Evolutionary conservation across 495 filamentous ascomycete species (phyloP), one percentile per base, ranked within the genome.

Genomic region (Trichoderma asperelloides): DNA sequence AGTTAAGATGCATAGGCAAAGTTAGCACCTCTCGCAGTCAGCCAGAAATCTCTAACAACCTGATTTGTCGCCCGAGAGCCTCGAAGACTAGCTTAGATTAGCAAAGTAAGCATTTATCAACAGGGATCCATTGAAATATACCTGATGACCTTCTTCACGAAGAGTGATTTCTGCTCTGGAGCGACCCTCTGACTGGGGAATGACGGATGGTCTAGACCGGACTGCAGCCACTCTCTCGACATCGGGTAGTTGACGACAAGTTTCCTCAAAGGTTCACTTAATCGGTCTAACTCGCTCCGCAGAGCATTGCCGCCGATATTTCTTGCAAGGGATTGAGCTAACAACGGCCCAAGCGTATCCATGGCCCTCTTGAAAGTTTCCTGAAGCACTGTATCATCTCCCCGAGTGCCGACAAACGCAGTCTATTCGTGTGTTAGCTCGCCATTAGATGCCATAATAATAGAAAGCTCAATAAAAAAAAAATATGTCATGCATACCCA

Each of bases 241-340:
- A 75, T 74, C n/a, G 84, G 79, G 23, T 92, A 86, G 40, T 85
- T 81, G 66, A 85, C 84, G 3, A 96, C 80, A 3, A 95, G 77
- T 69, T 88, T 90, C 77, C 91, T 90, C 21, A 97, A 81, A 33
- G 90, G 91, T 60, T 94, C 90, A 66, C 82, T 85, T 7, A 96
- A 80, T 69, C 81, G 85, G 63, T 92, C 88, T 0, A 96, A 78
- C 70, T 97, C 92, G 65, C 88, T 91, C 62, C 93, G 82, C 3
- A 87, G 83, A 43, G 88, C 92, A 43, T 84, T 84, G 2, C 93
- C 93, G 16, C 88, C 86, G 65, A 93, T 84, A 70, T 89, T 91
- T n/a, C 77, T 77, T 18, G 90, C 78, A 2, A 94, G 78, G 0
- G 85, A 80, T 62, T 84, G 77, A 49, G 84, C 80, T 27, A 91